Conservation (phyloP, 192 early-diverging fungal species). For the Coemansia brasiliensis region DNA sequence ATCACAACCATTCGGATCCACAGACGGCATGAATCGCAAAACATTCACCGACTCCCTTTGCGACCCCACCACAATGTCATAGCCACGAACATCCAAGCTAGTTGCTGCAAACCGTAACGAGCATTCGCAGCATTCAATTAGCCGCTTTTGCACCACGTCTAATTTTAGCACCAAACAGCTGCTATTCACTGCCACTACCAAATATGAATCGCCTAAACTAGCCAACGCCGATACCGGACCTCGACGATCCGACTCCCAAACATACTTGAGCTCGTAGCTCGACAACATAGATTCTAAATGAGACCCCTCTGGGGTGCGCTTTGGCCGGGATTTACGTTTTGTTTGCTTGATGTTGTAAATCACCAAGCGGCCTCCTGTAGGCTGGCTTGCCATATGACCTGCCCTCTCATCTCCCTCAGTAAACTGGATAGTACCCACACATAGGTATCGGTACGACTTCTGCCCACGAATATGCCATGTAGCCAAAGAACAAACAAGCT, state of each 20-base stretch:
- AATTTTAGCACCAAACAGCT: constrained; percentile 34
- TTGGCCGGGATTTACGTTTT: constrained; percentile 17
- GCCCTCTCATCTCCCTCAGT: neutral
- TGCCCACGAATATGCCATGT: constrained; percentile 37
- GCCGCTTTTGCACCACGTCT: constrained; percentile 25
- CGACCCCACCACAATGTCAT: constrained; percentile 33
- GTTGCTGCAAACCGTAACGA: constrained; percentile 25
- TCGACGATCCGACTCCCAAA: constrained; percentile 42
- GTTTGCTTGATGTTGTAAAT: constrained; percentile 39
- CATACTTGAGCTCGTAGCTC: constrained; percentile 35
- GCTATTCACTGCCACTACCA: constrained; percentile 26
- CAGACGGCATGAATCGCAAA: constrained; percentile 20
- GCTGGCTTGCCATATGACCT: neutral
- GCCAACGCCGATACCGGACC: constrained; percentile 32
- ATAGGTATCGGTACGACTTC: constrained; percentile 37
- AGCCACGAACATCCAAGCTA: constrained; percentile 28
- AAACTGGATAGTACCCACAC: constrained; percentile 36
- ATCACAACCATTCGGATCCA: constrained; percentile 9
- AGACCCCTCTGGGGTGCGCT: neutral
- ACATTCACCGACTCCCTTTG: constrained; percentile 33
- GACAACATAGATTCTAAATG: neutral
- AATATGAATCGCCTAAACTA: constrained; percentile 35
- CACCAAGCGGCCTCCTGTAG: constrained; percentile 25
- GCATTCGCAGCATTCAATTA: constrained; percentile 49
- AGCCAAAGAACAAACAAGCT: constrained; percentile 28